Base-by-base conservation (phyloP, 2,329 filamentous ascomycete genomes). In the Fusarium sp. region DNA sequence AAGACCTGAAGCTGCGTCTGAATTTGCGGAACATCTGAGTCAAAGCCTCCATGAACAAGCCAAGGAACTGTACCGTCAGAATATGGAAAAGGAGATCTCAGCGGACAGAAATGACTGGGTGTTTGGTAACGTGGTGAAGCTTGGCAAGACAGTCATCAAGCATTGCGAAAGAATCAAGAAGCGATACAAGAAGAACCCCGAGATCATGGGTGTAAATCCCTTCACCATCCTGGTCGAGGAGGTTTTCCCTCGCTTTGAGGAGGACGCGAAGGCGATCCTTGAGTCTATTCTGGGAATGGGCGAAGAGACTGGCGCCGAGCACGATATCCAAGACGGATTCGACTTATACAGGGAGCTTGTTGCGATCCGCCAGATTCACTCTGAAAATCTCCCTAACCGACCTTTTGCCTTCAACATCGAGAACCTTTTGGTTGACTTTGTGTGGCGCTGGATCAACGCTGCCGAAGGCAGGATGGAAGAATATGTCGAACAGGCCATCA, bases 241-340 rank as follows among this genome's bases (percentile, higher is more conserved):
- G 57, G 89, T 96, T 59, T 91, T 98, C 63, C 96, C 96, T 1
- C 91, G 91, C 65, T 98, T 97, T 77, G 94, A 97, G 62, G 89
- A 92, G 68, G 95, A 99, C 78, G 92, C 93, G 5, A 87, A 91
- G 67, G 93, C 95, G 74, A 89, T 99, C 70, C 90, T 98, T 42
- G 86, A 89, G 70, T 87, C 91, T 60, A 96, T 98, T 66, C 84
- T 98, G 70, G 86, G 91, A 63, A 86, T 90, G 58, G 89, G 91
- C 20, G 87, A 91, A 70, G 86, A 88, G 33, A 88, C 86, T 57
- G 89, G 87, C 13, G 85, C 89, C 60, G 93, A 97, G 73, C 89
- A 98, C 53, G 90, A 91, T 38, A 87, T 98, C 25, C 88, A 97
- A 75, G 96, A 99, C 78, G 96, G 95, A 0, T 98, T 99, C 77